Evolutionary conservation across 345 rosid species (phyloP), one percentile per base, ranked within the genome.

Genomic region (Viola odorata): DNA sequence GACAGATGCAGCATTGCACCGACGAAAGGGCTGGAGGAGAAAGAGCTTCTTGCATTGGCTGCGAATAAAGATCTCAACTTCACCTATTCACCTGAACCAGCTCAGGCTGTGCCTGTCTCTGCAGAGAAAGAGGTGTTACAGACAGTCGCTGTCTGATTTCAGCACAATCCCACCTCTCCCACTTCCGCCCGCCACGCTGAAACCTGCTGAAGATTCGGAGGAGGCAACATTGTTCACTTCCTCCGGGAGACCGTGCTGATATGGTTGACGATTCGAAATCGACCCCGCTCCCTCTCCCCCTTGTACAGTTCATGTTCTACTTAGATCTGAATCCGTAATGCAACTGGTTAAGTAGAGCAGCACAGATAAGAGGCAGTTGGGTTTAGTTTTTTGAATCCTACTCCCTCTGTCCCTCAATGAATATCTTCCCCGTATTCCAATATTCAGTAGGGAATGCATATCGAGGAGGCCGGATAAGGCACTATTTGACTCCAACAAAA

Each of bases 31-130:
- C 75, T 94, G 54, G 97, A 94, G 72, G 95, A 90, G 70, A 86
- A 84, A 75, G 99, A 94, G 78, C 95, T 94, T 1, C 57, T 81
- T 60, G 99, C 95, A 2, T 80, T 94, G 65, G 81, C 96, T 53
- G 86, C 95, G 14, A 90, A 94, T 75, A 90, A 67, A 75, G 97
- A 88, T 38, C 86, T 94, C 6, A 75, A 78, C 81, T 94, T 94
- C 74, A 82, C 66, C 55, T 82, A 78, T 83, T 75, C 78, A 16
- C 84, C 84, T 7, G 84, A 76, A 69, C 74, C 76, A 17, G 73
- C 23, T 60, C 61, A 78, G 48, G 73, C 77, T 55, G 39, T 36
- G 12, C 70, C 77, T 52, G 65, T 16, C 37, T 65, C 76, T 12
- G 78, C 69, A 0, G 60, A 50, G 39, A 75, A 73, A 61, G 73